A percentile compares a stretch with the other conserved stretches of the same genome.
Evolutionary conservation across 495 filamentous ascomycete species (phyloP).

Genomic region (Tuber magnatum): DNA sequence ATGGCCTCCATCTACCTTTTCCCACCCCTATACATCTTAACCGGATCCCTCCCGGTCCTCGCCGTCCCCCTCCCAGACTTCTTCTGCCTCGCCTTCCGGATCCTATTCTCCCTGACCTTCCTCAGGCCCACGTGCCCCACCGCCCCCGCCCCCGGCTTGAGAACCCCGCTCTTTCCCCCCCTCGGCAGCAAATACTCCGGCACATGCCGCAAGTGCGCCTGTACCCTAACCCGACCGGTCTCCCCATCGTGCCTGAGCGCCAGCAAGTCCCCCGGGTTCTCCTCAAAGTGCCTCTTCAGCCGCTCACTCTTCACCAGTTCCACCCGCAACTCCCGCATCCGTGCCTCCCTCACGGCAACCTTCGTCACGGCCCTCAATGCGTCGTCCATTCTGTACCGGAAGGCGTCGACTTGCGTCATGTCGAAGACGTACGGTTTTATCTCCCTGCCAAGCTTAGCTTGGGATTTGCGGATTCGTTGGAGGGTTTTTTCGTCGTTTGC

Average conservation of each 20-base stretch:
- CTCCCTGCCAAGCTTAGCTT: constrained; percentile 65
- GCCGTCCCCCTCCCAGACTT: constrained; percentile 52
- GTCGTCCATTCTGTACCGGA: constrained; percentile 90
- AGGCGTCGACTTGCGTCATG: constrained; percentile 84
- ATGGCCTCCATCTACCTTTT: constrained; percentile 36
- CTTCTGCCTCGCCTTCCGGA: constrained; percentile 60
- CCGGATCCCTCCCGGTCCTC: constrained; percentile 63
- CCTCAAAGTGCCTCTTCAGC: constrained; percentile 89
- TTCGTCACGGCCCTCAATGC: constrained; percentile 74
- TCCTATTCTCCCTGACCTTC: constrained; percentile 65
- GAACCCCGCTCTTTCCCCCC: constrained; percentile 54
- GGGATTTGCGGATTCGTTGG: constrained; percentile 61
- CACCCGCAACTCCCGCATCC: constrained; percentile 74
- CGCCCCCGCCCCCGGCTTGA: constrained; percentile 43
- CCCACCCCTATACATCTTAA: constrained; percentile 76
- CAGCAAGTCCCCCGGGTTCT: constrained; percentile 81
- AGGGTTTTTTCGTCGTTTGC: constrained; percentile 80
- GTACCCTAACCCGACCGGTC: constrained; percentile 65
- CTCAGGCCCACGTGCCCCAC: constrained; percentile 68
- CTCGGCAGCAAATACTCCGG: constrained; percentile 87
- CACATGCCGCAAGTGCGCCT: constrained; percentile 88
- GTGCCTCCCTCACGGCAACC: constrained; percentile 79
- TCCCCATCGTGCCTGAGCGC: constrained; percentile 89
- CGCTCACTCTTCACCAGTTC: constrained; percentile 90
- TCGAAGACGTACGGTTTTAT: constrained; percentile 88